Evolutionary conservation across 2,329 filamentous ascomycete genomes (phyloP), one percentile per base, ranked within the genome.

Genomic region (Hysterium pulicare): DNA sequence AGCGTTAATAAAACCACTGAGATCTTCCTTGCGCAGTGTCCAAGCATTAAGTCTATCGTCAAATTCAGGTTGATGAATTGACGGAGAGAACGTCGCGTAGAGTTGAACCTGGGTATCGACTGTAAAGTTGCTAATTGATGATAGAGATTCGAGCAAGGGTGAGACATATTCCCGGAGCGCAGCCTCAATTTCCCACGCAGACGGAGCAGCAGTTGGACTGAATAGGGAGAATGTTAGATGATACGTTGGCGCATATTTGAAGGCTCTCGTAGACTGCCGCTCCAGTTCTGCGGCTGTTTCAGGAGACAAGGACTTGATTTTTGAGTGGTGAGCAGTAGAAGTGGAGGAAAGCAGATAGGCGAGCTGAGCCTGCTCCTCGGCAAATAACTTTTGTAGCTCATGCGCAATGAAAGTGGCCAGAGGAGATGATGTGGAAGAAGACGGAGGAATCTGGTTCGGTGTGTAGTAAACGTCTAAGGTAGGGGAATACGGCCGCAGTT

Each of bases 181-280:
- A 26, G 78, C 70, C 51, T 96, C 86, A 38, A 97, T 88, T 40
- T 95, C 88, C 93, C 93, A 98, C 8, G 84, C 86, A 23, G 86
- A 95, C 2, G 93, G 93, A 0, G 74, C 66, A 1, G 85, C 78
- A 1, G 83, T 83, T 10, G 86, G 85, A 0, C 89, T 93, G 63
- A 98, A 97, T 3, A 98, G 76, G 0, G 93, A 98, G 61, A 98
- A 95, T 0, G 90, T 95, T 21, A 98, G 74, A 62, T 98, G 93
- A 63, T 97, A 98, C 0, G 88, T 95, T 11, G 90, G 83, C 3
- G 93, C 86, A 63, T 96, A 95, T 62, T 91, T 94, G 59, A 97
- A 79, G 1, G 90, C 89, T 38, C 90, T 79, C 2, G 87, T 93
- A 26, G 87, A 87, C 47, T 90, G 86, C 42, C 74, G 74, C 46